Base-by-base conservation (phyloP, 2,329 filamentous ascomycete species). In the Neurospora crassa region DNA sequence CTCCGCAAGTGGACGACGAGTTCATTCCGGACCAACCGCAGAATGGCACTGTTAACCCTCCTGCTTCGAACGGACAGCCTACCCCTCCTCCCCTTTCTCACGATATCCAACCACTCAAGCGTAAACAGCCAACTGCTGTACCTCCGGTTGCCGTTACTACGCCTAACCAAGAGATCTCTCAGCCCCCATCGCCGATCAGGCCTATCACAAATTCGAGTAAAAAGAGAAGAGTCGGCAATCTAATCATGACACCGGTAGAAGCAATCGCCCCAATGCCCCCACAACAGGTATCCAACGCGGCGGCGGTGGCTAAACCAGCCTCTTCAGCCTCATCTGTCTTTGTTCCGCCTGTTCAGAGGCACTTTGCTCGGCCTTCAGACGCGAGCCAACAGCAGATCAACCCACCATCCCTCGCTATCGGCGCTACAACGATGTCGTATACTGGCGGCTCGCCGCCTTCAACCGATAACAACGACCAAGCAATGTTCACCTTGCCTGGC, bases 151-250 rank as follows among this genome's bases (percentile, higher is more conserved):
- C 53, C 29, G 53, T 63, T 63, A 63, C 53, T 37, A 63, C 53
- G 53, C 53, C 53, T 83, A 87, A 76, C 37, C 67, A 68, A 40
- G 40, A 40, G 37, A 85, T 92, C 3, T 96, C 93, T 4, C 86
- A 93, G 67, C 91, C 93, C 75, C 86, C 88, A 5, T 96, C 93
- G 0, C 92, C 93, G 1, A 86, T 82, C 68, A 88, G 85, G 16
- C 85, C 89, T 69, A 82, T 85, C 41, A 91, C 89, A 0, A 91
- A 91, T 1, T 85, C 85, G 42, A 86, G 88, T 63, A 97, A 96
- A 84, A 94, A 94, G 82, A 88, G 94, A 74, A 97, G 97, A 80
- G 89, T 91, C 6, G 94, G 90, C 78, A 86, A 86, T 53, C 87
- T 88, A 18, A 81, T 84, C 42, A 92, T 92, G 79, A 83, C 96